These are phyloP conservation scores for Suillus bovinus DNA, from an alignment of 768 basidiomycete species.

Conservation along the genomic window DNA sequence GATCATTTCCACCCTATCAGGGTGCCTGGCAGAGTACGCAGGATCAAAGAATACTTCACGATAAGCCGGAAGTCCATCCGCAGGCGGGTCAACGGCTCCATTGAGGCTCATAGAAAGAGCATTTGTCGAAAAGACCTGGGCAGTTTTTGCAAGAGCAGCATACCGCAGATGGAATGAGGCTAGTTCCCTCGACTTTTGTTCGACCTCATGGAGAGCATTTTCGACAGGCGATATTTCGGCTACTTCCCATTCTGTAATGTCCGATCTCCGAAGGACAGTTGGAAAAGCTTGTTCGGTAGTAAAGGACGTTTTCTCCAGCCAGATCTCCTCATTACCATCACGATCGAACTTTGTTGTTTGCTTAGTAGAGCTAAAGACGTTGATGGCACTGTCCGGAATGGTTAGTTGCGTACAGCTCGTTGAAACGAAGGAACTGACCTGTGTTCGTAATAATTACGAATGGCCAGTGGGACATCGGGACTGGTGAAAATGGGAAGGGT, in stretches of 20 bases:
- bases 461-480: conserved; percentile 76
- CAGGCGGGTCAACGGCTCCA: conserved; percentile 79
- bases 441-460: conserved; percentile 86
- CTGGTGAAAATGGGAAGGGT: conserved; percentile 77
- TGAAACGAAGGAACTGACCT: conserved; percentile 45
- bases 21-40: conserved; percentile 64
- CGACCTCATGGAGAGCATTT: conserved; percentile 79
- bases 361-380: conserved; percentile 76
- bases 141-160: conserved; percentile 74
- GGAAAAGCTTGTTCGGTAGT: conserved; percentile 90
- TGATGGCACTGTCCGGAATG: conserved; percentile 63
- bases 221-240: conserved; percentile 86
- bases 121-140: conserved; percentile 74
- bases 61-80: conserved; percentile 73
- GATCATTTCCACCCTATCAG: conserved; percentile 69
- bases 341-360: conserved; percentile 62
- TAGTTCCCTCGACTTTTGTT: conserved; percentile 78
- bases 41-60: conserved; percentile 75
- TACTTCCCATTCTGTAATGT: conserved; percentile 69
- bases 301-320: conserved; percentile 88
- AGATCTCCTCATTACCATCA: conserved; percentile 71
- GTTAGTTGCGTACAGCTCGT: conserved; percentile 3
- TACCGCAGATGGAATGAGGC: conserved; percentile 68
- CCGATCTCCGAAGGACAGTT: conserved; percentile 86
- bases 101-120: conserved; percentile 86